These are phyloP conservation scores for Planoprotostelium fungivorum DNA, from an alignment of 78 protist species.

Conservation along the genomic window DNA sequence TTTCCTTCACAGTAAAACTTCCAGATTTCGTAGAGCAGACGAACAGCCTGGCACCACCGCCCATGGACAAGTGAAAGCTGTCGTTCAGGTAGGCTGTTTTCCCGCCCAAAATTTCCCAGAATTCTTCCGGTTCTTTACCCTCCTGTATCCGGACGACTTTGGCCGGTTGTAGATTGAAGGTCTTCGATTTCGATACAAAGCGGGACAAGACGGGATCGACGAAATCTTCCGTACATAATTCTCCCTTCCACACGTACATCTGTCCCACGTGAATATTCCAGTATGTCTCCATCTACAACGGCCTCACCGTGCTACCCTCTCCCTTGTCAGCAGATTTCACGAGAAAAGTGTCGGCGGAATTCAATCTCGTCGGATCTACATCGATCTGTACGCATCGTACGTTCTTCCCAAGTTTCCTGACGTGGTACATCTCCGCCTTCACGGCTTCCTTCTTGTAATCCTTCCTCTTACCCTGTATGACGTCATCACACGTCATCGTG, in stretches of 20 bases:
- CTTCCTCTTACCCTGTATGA: neutral
- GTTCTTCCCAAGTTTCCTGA: neutral
- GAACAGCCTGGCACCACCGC: neutral
- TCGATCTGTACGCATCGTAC: neutral
- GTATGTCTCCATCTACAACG: too few species aligned
- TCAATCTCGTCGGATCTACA: neutral
- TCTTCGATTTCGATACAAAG: neutral
- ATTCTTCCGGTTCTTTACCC: neutral
- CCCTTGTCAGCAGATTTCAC: neutral
- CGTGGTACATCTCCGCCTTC: neutral
- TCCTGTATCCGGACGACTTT: neutral
- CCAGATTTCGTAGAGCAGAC: neutral
- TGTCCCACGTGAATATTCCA: neutral
- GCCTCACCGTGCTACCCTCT: neutral
- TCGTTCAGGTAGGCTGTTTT: neutral
- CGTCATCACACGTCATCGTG: neutral
- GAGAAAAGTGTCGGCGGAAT: neutral
- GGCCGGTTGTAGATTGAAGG: neutral
- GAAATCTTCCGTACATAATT: too few species aligned
- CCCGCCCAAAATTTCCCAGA: neutral
- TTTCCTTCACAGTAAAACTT: neutral
- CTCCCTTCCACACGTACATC: neutral
- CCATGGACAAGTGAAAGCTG: neutral
- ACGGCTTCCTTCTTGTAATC: neutral
- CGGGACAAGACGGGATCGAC: too few species aligned